phyloP scores from a whole-genome alignment of 192 early-diverging fungal species.

The Funneliformis geosporum region DNA sequence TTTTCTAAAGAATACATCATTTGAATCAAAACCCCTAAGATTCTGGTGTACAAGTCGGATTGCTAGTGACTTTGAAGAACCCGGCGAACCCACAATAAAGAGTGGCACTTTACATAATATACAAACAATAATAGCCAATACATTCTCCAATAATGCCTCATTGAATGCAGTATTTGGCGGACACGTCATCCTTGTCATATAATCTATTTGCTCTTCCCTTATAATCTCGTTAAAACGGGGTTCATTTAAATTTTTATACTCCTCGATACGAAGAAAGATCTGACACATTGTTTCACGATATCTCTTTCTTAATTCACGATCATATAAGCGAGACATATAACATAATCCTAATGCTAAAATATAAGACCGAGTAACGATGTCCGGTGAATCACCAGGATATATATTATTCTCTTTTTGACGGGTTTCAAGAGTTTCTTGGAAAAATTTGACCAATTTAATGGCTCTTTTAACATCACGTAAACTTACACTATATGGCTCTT shows the following conservation, averaged over 20 bases:
- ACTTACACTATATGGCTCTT: slow-evolving; percentile 32
- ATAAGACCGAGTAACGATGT: neutral
- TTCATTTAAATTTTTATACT: neutral
- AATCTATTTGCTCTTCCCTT: slow-evolving; percentile 25
- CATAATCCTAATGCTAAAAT: slow-evolving; percentile 29
- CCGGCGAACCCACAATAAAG: slow-evolving; percentile 27
- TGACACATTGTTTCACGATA: slow-evolving; percentile 19
- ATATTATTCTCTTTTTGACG: neutral
- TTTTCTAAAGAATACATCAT: slow-evolving; percentile 31
- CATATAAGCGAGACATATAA: slow-evolving; percentile 31
- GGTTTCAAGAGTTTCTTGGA: neutral
- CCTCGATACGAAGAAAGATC: neutral
- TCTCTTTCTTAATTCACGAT: slow-evolving; percentile 13
- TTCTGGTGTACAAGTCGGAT: slow-evolving; percentile 31
- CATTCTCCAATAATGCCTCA: slow-evolving; percentile 35
- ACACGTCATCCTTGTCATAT: slow-evolving; percentile 19
- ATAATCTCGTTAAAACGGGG: slow-evolving; percentile 6
- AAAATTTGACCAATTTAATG: slow-evolving; percentile 24
- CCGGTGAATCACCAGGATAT: neutral
- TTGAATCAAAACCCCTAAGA: slow-evolving; percentile 33
- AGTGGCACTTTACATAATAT: slow-evolving; percentile 22
- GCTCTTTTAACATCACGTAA: slow-evolving; percentile 32
- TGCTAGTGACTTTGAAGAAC: slow-evolving; percentile 32
- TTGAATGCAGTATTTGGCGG: slow-evolving; percentile 27
- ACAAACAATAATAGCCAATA: slow-evolving; percentile 28